Conservation (phyloP, 495 filamentous ascomycete genomes). For the Hypomontagnella monticulosa region DNA sequence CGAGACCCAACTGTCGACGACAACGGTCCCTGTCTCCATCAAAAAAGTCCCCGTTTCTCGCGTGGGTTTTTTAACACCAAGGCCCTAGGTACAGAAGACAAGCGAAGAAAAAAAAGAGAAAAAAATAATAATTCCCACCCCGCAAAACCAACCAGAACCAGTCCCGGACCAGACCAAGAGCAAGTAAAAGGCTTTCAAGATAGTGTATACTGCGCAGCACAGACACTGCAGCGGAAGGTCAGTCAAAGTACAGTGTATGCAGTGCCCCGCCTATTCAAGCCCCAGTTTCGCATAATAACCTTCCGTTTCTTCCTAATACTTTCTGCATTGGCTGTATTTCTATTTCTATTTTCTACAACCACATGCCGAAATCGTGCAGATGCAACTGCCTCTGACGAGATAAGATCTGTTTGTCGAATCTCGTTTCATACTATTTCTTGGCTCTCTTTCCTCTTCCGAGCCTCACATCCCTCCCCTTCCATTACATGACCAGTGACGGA, state of each 20-base stretch:
- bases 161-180: constrained; percentile 5
- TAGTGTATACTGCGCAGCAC: constrained; percentile 27
- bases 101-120: constrained; percentile 14
- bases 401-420: constrained; percentile 38
- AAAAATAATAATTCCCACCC: constrained; percentile 25
- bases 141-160: constrained; percentile 23
- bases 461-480: constrained; percentile 38
- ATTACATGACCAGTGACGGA: constrained; percentile 37
- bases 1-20: constrained; percentile 39
- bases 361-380: constrained; percentile 41
- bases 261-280: constrained; percentile 46
- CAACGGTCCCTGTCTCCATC: constrained; percentile 36
- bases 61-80: constrained; percentile 31
- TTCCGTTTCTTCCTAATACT: constrained; percentile 29
- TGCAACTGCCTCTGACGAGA: constrained; percentile 43
- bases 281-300: constrained; percentile 41
- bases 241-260: constrained; percentile 40
- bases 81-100: constrained; percentile 31
- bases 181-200: constrained; percentile 14
- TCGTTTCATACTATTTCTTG: constrained; percentile 33
- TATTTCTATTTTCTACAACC: constrained; percentile 42
- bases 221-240: constrained; percentile 36
- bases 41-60: constrained; percentile 37
- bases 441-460: constrained; percentile 31
- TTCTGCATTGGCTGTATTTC: constrained; percentile 37